A percentile compares a stretch with the other conserved stretches of the same genome.
These are phyloP conservation scores for Schwanniomyces vanrijiae DNA, from an alignment of 805 yeast species.

Conservation along the genomic window DNA sequence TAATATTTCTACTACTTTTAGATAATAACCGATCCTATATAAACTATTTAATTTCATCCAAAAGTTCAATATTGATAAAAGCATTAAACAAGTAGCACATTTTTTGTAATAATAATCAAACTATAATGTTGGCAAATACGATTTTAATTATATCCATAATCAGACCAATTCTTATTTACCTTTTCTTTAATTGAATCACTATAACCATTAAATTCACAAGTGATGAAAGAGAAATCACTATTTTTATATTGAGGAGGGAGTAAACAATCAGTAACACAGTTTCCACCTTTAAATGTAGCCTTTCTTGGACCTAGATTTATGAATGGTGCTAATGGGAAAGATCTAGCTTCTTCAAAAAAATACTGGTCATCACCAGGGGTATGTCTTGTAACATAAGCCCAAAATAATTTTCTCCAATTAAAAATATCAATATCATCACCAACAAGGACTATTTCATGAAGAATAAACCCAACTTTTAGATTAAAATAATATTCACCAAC, in stretches of 20 bases:
- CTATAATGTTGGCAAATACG: no score
- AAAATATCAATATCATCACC: constrained; percentile 27
- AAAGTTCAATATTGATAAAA: no score
- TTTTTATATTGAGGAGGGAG: constrained; percentile 15
- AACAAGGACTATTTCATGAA: constrained; percentile 22
- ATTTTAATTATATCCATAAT: constrained; percentile 3
- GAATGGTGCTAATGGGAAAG: constrained; percentile 25
- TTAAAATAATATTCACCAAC: constrained; percentile 17
- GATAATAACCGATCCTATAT: no score
- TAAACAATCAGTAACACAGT: constrained; percentile 22
- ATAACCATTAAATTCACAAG: constrained; percentile 15
- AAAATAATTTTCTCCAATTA: constrained; percentile 19
- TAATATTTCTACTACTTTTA: no score
- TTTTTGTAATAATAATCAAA: no score
- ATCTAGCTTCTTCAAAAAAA: constrained; percentile 14
- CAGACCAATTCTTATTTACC: constrained; percentile 1
- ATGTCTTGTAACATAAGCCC: constrained; percentile 27
- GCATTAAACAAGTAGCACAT: no score
- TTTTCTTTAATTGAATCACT: not conserved
- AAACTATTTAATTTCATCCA: no score
- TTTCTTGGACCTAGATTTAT: constrained; percentile 13
- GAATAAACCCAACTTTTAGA: constrained; percentile 13
- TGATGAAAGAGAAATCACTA: constrained; percentile 14
- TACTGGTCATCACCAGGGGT: constrained; percentile 20
- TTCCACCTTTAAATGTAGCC: constrained; percentile 17